Percentiles rank a stretch among this genome's conserved stretches.
phyloP scores from a whole-genome alignment of 768 basidiomycete species.

The Suillus alpinus region DNA sequence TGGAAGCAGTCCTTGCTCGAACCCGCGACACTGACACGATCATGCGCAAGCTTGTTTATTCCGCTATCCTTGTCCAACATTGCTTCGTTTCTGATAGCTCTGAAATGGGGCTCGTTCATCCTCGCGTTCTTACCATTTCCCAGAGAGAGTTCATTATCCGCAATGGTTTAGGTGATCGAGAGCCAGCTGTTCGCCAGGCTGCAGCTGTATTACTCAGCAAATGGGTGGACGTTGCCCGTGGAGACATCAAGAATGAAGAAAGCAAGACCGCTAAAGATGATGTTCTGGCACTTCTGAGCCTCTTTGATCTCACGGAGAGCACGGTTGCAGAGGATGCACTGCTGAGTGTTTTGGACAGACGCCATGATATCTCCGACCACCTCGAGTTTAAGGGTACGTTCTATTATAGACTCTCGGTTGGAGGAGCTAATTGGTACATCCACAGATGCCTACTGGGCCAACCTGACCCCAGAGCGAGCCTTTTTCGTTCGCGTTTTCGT shows the following conservation, averaged over 20 bases:
- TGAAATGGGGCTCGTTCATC: conserved; percentile 59
- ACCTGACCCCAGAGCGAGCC: conserved; percentile 68
- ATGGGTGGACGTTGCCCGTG: conserved; percentile 68
- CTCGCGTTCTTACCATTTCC: conserved; percentile 58
- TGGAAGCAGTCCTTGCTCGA: conserved; percentile 69
- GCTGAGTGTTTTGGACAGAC: conserved; percentile 63
- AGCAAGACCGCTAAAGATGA: conserved; percentile 34
- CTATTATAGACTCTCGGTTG: not conserved
- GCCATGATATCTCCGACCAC: conserved; percentile 61
- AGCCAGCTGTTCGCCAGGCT: conserved; percentile 66
- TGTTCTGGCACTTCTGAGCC: conserved; percentile 45
- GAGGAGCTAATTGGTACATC: not conserved
- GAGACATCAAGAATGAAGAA: conserved; percentile 38
- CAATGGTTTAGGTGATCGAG: conserved; percentile 86
- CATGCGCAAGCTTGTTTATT: conserved; percentile 74
- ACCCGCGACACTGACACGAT: conserved; percentile 76
- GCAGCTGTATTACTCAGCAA: conserved; percentile 66
- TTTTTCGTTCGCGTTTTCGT: conserved; percentile 84
- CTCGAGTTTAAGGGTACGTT: conserved; percentile 68
- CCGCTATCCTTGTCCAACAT: conserved; percentile 48
- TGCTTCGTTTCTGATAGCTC: conserved; percentile 29
- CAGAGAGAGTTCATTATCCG: conserved; percentile 78
- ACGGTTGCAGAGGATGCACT: conserved; percentile 74
- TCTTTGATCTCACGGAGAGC: conserved; percentile 60
- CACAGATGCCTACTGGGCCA: conserved; percentile 69